Base-by-base conservation (phyloP, 306 rosid genomes). In the Coriaria nepalensis region DNA sequence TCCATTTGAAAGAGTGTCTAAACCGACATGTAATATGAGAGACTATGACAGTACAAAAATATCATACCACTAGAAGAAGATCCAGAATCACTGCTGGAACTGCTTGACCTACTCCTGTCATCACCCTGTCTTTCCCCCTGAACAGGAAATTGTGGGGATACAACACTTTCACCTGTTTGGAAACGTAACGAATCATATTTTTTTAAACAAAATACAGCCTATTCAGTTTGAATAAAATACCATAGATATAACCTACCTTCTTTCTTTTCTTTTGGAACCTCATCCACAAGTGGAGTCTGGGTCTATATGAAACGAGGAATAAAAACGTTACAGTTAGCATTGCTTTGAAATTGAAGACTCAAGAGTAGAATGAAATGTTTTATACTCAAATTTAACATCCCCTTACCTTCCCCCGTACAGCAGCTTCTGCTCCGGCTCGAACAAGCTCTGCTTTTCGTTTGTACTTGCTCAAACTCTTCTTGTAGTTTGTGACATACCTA, bases 51-150 rank as follows among this genome's bases (percentile, higher is more conserved):
- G 8, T 5, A 20, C 59, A 47, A 45, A 9, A 44, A 48, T 55
- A 55, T 55, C 37, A 36, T 90, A 90, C 98, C 98, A 67, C 92
- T 85, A 14, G 98, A 90, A 50, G 95, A 81, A 52, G 98, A 84
- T 46, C 93, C 94, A 45, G 98, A 90, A 73, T 72, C 96, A 50
- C 98, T 85, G 71, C 93, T 90, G 34, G 98, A 90, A 70, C 94
- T 79, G 82, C 92, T 77, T 50, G 94, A 79, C 69, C 94, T 81
- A 79, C 94, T 84, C 60, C 81, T 70, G 71, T 76, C 71, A 65
- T 78, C 73, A 10, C 69, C 72, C 60, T 61, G 83, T 51, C 59
- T 74, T 55, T 67, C 81, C 54, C 63, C 79, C 63, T 68, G 92
- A 49, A 59, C 57, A 14, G 92, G 79, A 42, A 74, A 53, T 3